Base-by-base conservation (phyloP, 148 eudicot species). In the Linanthus parryae region DNA sequence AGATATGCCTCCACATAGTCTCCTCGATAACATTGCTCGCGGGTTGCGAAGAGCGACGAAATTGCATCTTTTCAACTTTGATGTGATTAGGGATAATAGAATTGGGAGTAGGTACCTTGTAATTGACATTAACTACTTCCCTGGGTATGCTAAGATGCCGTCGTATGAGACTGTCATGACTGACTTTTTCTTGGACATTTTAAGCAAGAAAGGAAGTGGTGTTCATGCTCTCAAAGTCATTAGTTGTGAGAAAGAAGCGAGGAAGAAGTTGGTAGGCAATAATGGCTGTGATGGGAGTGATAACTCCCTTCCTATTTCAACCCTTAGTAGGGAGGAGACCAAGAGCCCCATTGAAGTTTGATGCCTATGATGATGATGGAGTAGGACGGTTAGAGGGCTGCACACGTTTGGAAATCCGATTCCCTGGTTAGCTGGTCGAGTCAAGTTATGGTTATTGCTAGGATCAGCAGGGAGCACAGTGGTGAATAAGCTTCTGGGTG, bases 101-200 rank as follows among this genome's bases (percentile, higher is more conserved):
- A 47, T 11, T 36, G 57, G 29, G 2, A 58, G 39, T 1, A 56
- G 61, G 33, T 82, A 76, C 61, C 64, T 71, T 29, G 59, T 82
- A 21, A 79, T 85, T 22, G 95, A 85, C 45, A 79, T 82, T 7
- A 82, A 85, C 66, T 85, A 85, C 67, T 85, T 85, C 41, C 95
- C 95, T 0, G 86, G 89, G 1, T 85, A 72, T 53, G 81, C 74
- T 0, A 85, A 85, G 39, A 36, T 82, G 56, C 78, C 83, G 2
- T 65, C 35, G 2, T 85, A 58, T 45, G 86, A 85, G 65, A 42
- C 60, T 42, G 42, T 82, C 36, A 27, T 85, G 48, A 79, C 81
- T 2, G 74, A 76, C 48, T 82, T 82, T 58, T 67, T 85, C 51
- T 54, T 30, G 58, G 86, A 80, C 44, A 43, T 73, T 49, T 48